Evolutionary conservation across 2,329 filamentous ascomycete species (phyloP), one percentile per base, ranked within the genome.

Genomic region (Colletotrichum cereale): DNA sequence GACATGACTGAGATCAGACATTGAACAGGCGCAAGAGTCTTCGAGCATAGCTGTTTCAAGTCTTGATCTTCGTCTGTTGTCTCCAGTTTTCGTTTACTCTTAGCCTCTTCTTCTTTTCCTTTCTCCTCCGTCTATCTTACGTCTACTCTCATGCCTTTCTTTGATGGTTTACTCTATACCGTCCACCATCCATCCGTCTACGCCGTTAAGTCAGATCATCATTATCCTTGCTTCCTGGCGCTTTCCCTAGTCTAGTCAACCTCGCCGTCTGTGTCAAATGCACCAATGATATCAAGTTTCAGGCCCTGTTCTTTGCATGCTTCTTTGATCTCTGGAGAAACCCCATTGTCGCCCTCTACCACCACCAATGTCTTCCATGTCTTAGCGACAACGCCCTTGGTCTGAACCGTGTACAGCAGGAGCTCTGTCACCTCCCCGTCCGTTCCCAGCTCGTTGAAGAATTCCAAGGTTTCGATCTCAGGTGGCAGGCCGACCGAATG

Each of bases 371-470:
- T 76, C 57, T 78, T 79, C 69, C 84, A 75, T 34, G 82, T 81
- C 16, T 78, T 77, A 2, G 82, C 83, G 21, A 81, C 78, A 36
- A 83, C 74, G 11, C 78, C 72, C 56, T 80, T 77, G 31, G 78
- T 84, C 74, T 84, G 75, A 5, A 86, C 77, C 29, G 79, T 80
- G 73, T 81, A 81, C 18, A 82, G 80, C 29, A 87, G 75, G 18
- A 87, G 73, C 52, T 86, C 85, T 0, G 80, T 81, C 52, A 86
- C 83, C 73, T 85, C 84, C 3, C 84, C 84, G 62, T 86, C 85
- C 0, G 80, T 83, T 2, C 84, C 84, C 12, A 86, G 78, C 38
- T 81, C 79, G 67, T 84, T 84, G 69, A 84, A 82, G 67, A 86
- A 84, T 63, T 86, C 84, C 29, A 87, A 73, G 3, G 78, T 82